Base-by-base conservation (phyloP, 257 asterid species). In the Fraxinus excelsior region DNA sequence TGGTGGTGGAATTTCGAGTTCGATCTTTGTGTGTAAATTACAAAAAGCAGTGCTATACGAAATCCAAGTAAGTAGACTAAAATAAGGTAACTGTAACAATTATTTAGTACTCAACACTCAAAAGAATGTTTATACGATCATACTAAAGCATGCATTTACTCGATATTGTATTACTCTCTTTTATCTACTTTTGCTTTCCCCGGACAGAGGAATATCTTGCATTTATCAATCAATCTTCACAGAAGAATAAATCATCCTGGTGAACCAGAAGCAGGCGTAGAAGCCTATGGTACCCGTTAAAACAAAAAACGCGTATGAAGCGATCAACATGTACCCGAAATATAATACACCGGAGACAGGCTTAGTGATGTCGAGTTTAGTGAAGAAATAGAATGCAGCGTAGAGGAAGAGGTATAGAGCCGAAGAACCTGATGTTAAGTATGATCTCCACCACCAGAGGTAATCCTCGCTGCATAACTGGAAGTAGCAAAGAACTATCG, bases 401-500 rank as follows among this genome's bases (percentile, higher is more conserved):
- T 91, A 92, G 76, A 92, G 92, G 82, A 92, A 92, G 23, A 92
- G 90, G 83, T 91, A 91, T 11, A 91, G 79, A 4, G 96, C 96
- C 0, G 96, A 89, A 16, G 94, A 91, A 23, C 96, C 94, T 1
- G 96, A 87, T 25, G 96, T 91, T 53, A 89, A 60, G 70, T 87
- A 91, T 4, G 96, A 91, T 71, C 96, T 86, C 96, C 96, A 92
- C 97, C 97, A 92, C 97, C 97, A 92, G 2, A 81, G 80, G 62
- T 92, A 92, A 42, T 92, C 97, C 75, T 90, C 97, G 1, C 94
- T 90, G 85, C 97, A 87, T 6, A 92, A 80, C 75, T 92, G 97
- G 93, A 92, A 92, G 51, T 92, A 92, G 91, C 96, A 92, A 21
- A 92, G 91, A 51, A 92, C 94, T 18, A 92, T 58, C 0, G 92